phyloP scores from a whole-genome alignment of 2,329 filamentous ascomycete genomes.

The Cladophialophora chaetospira region DNA sequence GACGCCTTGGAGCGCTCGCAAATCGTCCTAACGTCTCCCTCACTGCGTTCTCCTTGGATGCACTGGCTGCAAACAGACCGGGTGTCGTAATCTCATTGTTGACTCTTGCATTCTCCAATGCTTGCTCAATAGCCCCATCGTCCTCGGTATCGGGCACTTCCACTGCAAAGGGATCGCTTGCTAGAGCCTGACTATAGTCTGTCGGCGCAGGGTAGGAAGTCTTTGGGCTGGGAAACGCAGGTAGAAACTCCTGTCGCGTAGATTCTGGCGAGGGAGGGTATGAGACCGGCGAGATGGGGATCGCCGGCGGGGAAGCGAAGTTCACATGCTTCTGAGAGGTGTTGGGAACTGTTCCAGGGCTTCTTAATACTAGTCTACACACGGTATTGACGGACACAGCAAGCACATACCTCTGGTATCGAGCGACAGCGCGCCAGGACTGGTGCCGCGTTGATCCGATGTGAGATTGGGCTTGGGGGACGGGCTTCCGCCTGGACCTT shows the following conservation, averaged over 20 bases:
- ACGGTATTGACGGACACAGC: background rate
- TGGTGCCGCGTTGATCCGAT: conserved; percentile 28
- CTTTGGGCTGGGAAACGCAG: conserved; percentile 19
- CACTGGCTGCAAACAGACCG: conserved; percentile 7
- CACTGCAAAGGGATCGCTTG: conserved; percentile 44
- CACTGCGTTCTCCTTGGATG: conserved; percentile 20
- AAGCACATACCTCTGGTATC: conserved; percentile 30
- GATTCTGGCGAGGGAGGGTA: conserved; percentile 34
- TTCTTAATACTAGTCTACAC: background rate
- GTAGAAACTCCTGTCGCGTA: conserved; percentile 28
- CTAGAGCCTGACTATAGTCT: conserved; percentile 35
- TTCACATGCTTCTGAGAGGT: conserved; percentile 31
- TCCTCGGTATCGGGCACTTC: conserved; percentile 36
- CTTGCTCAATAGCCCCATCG: conserved; percentile 34
- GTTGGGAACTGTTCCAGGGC: conserved; percentile 14
- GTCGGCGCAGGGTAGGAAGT: conserved; percentile 10
- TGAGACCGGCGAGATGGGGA: conserved; percentile 32
- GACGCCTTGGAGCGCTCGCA: conserved; percentile 22
- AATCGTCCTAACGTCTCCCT: conserved; percentile 32
- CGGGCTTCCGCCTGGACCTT: conserved; percentile 37
- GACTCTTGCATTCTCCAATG: conserved; percentile 33
- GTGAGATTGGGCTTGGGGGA: conserved; percentile 27
- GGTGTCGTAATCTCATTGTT: conserved; percentile 26
- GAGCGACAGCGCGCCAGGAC: conserved; percentile 24
- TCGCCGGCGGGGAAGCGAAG: conserved; percentile 31